Conservation (phyloP, 352 stramenopile species). For the Phytophthora megakarya region DNA sequence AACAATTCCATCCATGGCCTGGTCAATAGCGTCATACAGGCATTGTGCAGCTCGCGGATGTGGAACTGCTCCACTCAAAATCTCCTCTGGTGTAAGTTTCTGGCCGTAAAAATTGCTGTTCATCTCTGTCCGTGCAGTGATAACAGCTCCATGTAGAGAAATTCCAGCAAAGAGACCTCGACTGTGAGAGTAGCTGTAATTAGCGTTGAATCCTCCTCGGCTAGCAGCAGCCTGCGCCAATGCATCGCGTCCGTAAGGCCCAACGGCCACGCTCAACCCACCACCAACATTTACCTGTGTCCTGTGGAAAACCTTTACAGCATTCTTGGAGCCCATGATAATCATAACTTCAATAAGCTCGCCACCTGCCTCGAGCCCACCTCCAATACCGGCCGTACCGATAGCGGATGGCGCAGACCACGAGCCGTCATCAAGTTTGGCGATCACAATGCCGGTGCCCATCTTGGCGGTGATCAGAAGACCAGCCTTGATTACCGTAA, state of each 20-base stretch:
- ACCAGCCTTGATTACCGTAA: conserved; percentile 86
- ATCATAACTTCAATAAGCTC: conserved; percentile 96
- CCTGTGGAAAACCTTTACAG: conserved; percentile 92
- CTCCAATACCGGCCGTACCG: conserved; percentile 88
- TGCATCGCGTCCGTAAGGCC: conserved; percentile 88
- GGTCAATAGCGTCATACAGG: conserved; percentile 78
- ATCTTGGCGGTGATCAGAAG: conserved; percentile 85
- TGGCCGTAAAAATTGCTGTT: conserved; percentile 96
- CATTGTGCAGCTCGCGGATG: conserved; percentile 69
- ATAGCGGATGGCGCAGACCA: conserved; percentile 95
- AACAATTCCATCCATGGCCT: conserved; percentile 72
- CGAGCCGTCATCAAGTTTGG: conserved; percentile 77
- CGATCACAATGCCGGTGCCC: conserved; percentile 90
- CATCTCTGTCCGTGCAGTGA: conserved; percentile 89
- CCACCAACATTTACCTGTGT: conserved; percentile 92
- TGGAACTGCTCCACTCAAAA: conserved; percentile 63
- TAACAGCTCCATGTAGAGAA: conserved; percentile 92
- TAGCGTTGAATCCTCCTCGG: conserved; percentile 79
- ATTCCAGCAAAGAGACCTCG: conserved; percentile 94
- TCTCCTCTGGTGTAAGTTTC: conserved; percentile 77
- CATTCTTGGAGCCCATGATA: conserved; percentile 91
- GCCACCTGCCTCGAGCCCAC: conserved; percentile 87
- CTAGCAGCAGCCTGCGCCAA: conserved; percentile 82
- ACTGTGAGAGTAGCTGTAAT: conserved; percentile 95
- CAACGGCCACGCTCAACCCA: conserved; percentile 90